Base-by-base conservation (phyloP, 1,139 yeast genomes). In the Diutina pseudorugosa region DNA sequence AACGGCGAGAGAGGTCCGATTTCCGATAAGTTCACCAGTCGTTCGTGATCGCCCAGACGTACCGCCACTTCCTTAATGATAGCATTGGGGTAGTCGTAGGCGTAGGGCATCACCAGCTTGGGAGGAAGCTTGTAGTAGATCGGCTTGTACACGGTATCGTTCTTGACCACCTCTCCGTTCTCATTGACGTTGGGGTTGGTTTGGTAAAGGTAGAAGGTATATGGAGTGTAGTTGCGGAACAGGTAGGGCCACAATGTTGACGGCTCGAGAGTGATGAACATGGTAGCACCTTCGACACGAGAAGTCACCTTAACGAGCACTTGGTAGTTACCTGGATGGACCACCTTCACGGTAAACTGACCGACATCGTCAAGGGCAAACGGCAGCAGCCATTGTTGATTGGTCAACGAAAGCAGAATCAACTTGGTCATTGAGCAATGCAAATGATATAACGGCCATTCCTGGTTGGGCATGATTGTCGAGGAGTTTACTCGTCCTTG, bases 71-170 rank as follows among this genome's bases (percentile, higher is more conserved):
- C 96, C 64, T 90, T 91, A 50, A 85, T 78, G 12, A 81, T 72
- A 0, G 96, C 97, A 53, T 95, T 89, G 0, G 98, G 98, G 67
- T 80, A 93, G 64, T 94, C 98, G 89, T 96, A 94, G 0, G 98
- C 90, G 65, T 93, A 94, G 0, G 98, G 97, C 98, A 94, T 94
- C 1, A 89, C 95, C 70, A 96, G 88, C 63, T 81, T 83, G 1
- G 95, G 82, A 0, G 97, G 98, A 23, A 91, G 76, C 54, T 80
- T 78, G 63, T 91, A 93, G 61, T 77, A 82, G 23, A 89, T 75
- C 2, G 94, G 94, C 57, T 82, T 82, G 63, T 82, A 86, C n/a
- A 71, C 71, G 6, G 68, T 71, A 54, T 73, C 69, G 61, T 72
- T 57, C 58, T 72, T 70, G 52, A 79, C 69, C 48, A 73, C 71